Evolutionary conservation across 2,329 filamentous ascomycete species (phyloP).

Genomic region (Emericellopsis cladophorae): DNA sequence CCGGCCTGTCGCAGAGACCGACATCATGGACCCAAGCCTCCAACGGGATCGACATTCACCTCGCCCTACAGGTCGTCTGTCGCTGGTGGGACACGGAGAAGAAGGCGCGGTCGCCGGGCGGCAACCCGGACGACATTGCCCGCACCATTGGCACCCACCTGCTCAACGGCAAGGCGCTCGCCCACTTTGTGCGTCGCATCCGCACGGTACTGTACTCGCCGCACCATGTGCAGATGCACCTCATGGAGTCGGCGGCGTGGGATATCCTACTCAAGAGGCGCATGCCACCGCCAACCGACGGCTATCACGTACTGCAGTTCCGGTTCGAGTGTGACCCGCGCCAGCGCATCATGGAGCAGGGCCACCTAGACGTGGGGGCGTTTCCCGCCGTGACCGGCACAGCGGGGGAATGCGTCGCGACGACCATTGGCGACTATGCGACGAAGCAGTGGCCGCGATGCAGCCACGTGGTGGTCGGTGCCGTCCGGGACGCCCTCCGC

Average conservation of each 20-base stretch:
- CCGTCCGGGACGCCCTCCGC: constrained; percentile 17
- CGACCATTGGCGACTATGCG: constrained; percentile 19
- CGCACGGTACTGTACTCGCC: constrained; percentile 17
- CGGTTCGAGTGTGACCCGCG: constrained; percentile 18
- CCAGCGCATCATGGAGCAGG: constrained; percentile 9
- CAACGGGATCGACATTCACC: constrained; percentile 17
- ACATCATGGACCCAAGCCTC: constrained; percentile 17
- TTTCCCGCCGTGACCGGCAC: constrained; percentile 21
- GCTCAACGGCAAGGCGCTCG: constrained; percentile 12
- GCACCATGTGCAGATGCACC: constrained; percentile 21
- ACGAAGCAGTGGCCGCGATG: constrained; percentile 18
- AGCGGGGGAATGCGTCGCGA: constrained; percentile 16
- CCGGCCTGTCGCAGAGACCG: constrained; percentile 17
- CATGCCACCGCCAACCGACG: constrained; percentile 17
- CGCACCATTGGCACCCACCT: constrained; percentile 2
- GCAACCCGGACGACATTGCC: constrained; percentile 4
- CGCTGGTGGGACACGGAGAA: constrained; percentile 21
- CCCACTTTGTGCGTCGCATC: constrained; percentile 14
- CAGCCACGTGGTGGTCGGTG: constrained; percentile 14
- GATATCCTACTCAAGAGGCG: constrained; percentile 17
- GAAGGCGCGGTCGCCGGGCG: constrained; percentile 15
- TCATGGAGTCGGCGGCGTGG: constrained; percentile 24
- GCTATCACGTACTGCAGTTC: constrained; percentile 21
- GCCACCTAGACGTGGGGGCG: constrained; percentile 14
- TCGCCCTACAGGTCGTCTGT: constrained; percentile 21